These are phyloP conservation scores for Cryphonectria carpinicola DNA, from an alignment of 2,329 filamentous ascomycete genomes.

Conservation along the genomic window DNA sequence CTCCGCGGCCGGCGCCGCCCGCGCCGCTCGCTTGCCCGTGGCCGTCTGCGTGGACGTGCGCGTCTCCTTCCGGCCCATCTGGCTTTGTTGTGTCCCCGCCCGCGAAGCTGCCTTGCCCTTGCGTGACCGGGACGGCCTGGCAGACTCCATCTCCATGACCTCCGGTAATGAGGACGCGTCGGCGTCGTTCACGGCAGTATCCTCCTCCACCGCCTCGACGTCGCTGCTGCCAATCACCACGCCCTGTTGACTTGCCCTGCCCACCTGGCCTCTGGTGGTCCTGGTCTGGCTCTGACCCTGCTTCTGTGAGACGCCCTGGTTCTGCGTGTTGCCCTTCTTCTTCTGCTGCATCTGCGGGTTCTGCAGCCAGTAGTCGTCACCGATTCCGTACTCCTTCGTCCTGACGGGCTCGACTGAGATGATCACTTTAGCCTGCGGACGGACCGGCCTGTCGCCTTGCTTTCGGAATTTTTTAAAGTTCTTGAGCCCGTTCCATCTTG, in stretches of 20 bases:
- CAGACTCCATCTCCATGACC: slow-evolving; percentile 30
- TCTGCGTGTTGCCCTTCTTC: slow-evolving; percentile 35
- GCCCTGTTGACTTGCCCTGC: slow-evolving; percentile 26
- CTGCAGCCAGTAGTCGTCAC: slow-evolving; percentile 77
- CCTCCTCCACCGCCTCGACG: slow-evolving; percentile 36
- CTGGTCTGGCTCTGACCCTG: not conserved
- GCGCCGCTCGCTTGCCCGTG: slow-evolving; percentile 38
- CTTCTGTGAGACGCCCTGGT: slow-evolving; percentile 18
- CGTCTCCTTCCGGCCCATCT: slow-evolving; percentile 30
- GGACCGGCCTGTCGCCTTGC: slow-evolving; percentile 49
- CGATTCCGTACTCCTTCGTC: slow-evolving; percentile 72
- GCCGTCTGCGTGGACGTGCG: slow-evolving; percentile 28
- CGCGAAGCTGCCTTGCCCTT: slow-evolving; percentile 40
- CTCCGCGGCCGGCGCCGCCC: slow-evolving; percentile 40
- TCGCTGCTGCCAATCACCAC: slow-evolving; percentile 44
- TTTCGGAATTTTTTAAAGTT: slow-evolving; percentile 91
- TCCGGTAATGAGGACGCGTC: slow-evolving; percentile 28
- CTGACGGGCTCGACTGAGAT: slow-evolving; percentile 73
- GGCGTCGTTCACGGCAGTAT: slow-evolving; percentile 12
- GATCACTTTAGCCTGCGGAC: slow-evolving; percentile 55
- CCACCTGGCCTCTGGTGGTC: not conserved
- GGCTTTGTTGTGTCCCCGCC: slow-evolving; percentile 34
- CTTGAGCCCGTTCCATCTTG: slow-evolving; percentile 88
- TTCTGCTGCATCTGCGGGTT: slow-evolving; percentile 44
- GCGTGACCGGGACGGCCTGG: slow-evolving; percentile 36